Conservation (phyloP, 768 basidiomycete genomes). For the Hydnomerulius pinastri region DNA sequence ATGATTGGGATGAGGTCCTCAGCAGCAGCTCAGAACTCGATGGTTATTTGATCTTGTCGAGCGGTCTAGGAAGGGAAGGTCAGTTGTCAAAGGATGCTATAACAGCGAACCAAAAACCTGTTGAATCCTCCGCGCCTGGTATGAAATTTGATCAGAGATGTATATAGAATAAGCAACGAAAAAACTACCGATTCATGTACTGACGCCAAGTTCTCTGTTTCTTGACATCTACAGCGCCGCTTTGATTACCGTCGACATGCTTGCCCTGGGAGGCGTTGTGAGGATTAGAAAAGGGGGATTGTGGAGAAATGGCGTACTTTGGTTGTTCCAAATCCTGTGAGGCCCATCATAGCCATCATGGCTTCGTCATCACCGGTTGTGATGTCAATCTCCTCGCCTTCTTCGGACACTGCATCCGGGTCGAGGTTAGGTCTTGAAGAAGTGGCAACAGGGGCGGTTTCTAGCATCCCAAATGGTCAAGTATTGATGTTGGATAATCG, state of each 20-base stretch:
- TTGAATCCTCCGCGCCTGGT: slow-evolving; percentile 83
- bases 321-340: slow-evolving; percentile 84
- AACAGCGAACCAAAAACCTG: slow-evolving; percentile 44
- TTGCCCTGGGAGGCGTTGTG: slow-evolving; percentile 55
- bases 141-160: slow-evolving; percentile 14
- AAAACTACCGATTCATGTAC: slow-evolving; percentile 90
- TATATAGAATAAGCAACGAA: neutral
- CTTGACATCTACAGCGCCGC: slow-evolving; percentile 65
- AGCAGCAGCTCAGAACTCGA: neutral
- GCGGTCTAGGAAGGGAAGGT: slow-evolving; percentile 54
- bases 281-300: neutral
- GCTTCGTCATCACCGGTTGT: slow-evolving; percentile 71
- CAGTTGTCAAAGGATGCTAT: slow-evolving; percentile 8
- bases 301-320: slow-evolving; percentile 55
- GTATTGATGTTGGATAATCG: neutral
- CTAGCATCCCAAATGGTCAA: slow-evolving; percentile 7
- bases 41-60: slow-evolving; percentile 90
- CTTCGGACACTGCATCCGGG: slow-evolving; percentile 48
- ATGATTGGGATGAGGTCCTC: neutral
- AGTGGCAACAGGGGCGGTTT: slow-evolving; percentile 5
- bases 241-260: slow-evolving; percentile 81
- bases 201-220: slow-evolving; percentile 93
- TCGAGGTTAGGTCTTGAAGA: slow-evolving; percentile 40
- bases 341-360: slow-evolving; percentile 91
- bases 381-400: slow-evolving; percentile 49